Percentiles rank a stretch among this genome's conserved stretches.
These are phyloP conservation scores for Striga asiatica DNA, from an alignment of 257 asterid species.

Conservation along the genomic window DNA sequence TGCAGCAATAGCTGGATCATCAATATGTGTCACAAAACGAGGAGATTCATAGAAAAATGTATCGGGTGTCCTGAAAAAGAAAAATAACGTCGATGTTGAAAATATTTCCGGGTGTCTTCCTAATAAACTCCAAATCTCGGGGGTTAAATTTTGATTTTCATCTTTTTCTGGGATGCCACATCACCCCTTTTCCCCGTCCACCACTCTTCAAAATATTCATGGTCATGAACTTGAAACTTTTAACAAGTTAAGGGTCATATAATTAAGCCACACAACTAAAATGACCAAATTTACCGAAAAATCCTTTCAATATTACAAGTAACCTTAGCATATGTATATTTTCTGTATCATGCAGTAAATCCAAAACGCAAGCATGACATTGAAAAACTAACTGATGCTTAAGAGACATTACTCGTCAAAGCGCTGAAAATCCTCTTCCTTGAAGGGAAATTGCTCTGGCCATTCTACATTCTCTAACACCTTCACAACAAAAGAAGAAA, in stretches of 20 bases:
- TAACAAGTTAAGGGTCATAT: too few species aligned
- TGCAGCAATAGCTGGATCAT: conserved; percentile 90
- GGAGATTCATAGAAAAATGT: conserved; percentile 75
- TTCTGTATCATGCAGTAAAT: background rate
- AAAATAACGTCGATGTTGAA: too few species aligned
- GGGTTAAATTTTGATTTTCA: too few species aligned
- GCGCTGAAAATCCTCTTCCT: conserved; percentile 86
- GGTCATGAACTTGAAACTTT: too few species aligned
- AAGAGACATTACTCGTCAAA: conserved; percentile 59
- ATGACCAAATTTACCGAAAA: background rate
- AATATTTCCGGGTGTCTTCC: too few species aligned
- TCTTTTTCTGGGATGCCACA: too few species aligned
- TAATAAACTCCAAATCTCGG: too few species aligned
- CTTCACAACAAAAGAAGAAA: conserved; percentile 20
- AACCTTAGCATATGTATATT: background rate
- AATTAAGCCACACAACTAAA: too few species aligned
- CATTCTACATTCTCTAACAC: conserved; percentile 82
- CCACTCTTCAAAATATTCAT: too few species aligned
- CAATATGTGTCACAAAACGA: conserved; percentile 90
- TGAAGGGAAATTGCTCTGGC: conserved; percentile 93
- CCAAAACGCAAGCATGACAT: background rate
- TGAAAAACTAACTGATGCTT: background rate
- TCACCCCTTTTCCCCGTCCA: too few species aligned
- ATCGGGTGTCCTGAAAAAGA: conserved; percentile 76
- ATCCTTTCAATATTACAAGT: too few species aligned